Evolutionary conservation across 768 basidiomycete species (phyloP).

Genomic region (Pilatotrama ljubarskyi): DNA sequence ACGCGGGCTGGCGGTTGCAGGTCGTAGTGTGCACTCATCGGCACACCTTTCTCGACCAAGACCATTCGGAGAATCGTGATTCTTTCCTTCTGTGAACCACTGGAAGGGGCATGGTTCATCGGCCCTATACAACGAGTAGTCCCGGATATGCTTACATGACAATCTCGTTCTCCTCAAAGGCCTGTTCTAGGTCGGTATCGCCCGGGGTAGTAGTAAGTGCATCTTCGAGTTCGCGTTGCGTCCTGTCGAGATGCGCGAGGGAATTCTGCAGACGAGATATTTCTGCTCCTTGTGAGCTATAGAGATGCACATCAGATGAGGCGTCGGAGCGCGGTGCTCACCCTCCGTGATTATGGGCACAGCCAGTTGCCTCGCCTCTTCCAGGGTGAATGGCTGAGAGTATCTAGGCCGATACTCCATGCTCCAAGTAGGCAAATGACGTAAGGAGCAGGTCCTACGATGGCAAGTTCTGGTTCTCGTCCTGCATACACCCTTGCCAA

Average conservation of each 20-base stretch:
- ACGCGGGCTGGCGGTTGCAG: not conserved
- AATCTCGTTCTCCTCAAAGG: slow-evolving; percentile 66
- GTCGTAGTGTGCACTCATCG: slow-evolving; percentile 47
- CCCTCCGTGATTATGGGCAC: slow-evolving; percentile 72
- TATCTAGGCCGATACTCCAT: slow-evolving; percentile 73
- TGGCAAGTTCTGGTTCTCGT: too few species aligned
- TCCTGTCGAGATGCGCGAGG: slow-evolving; percentile 56
- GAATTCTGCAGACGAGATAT: slow-evolving; percentile 77
- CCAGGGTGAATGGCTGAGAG: slow-evolving; percentile 72
- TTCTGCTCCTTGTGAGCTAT: slow-evolving; percentile 44
- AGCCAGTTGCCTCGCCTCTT: slow-evolving; percentile 64
- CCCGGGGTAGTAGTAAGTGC: slow-evolving; percentile 38
- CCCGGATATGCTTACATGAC: slow-evolving; percentile 56
- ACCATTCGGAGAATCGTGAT: slow-evolving; percentile 68
- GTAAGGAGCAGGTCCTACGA: not conserved
- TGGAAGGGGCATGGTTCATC: slow-evolving; percentile 30
- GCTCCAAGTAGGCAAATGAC: not conserved
- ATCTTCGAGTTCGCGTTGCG: slow-evolving; percentile 58
- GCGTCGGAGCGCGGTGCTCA: slow-evolving; percentile 27
- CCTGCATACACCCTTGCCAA: not conserved
- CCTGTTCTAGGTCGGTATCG: slow-evolving; percentile 61
- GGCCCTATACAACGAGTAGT: not conserved
- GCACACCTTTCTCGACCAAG: slow-evolving; percentile 59
- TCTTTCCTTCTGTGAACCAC: slow-evolving; percentile 77
- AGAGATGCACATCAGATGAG: not conserved